Evolutionary conservation across 2,329 filamentous ascomycete genomes (phyloP).

Genomic region (Beauveria scarabaeidicola): DNA sequence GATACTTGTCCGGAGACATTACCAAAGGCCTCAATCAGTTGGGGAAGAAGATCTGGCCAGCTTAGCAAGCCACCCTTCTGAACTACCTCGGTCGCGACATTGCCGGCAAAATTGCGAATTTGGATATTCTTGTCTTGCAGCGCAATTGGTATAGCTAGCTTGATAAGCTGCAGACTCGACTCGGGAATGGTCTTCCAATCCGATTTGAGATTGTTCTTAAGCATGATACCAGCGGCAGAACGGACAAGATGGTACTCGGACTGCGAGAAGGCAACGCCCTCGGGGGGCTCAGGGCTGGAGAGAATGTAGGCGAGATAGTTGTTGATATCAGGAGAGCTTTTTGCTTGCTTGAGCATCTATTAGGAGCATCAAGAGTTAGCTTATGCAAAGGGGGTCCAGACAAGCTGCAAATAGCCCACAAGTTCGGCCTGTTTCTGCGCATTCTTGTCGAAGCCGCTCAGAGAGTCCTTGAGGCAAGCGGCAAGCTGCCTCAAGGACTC

Average conservation of each 20-base stretch:
- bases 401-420: constrained; percentile 41
- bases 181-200: constrained; percentile 70
- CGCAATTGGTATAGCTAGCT: constrained; percentile 66
- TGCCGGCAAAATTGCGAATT: constrained; percentile 83
- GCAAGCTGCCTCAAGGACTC: constrained; percentile 86
- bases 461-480: constrained; percentile 80
- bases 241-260: constrained; percentile 67
- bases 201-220: constrained; percentile 84
- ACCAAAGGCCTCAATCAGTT: constrained; percentile 68
- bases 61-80: constrained; percentile 74
- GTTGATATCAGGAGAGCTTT: constrained; percentile 82
- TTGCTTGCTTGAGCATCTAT: constrained; percentile 90
- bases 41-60: constrained; percentile 85
- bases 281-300: constrained; percentile 57
- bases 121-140: constrained; percentile 74
- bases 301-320: constrained; percentile 94
- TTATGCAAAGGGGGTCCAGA: constrained; percentile 10
- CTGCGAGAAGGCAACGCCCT: constrained; percentile 49
- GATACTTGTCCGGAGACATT: constrained; percentile 63
- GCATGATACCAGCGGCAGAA: constrained; percentile 81
- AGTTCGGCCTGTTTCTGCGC: constrained; percentile 84
- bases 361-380: constrained; percentile 17
- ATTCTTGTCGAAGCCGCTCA: constrained; percentile 71
- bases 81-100: constrained; percentile 88
- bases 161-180: constrained; percentile 65